Percentiles rank a stretch among this genome's conserved stretches.
Conservation (phyloP, 2,329 filamentous ascomycete species). For the Karstenula rhodostoma region DNA sequence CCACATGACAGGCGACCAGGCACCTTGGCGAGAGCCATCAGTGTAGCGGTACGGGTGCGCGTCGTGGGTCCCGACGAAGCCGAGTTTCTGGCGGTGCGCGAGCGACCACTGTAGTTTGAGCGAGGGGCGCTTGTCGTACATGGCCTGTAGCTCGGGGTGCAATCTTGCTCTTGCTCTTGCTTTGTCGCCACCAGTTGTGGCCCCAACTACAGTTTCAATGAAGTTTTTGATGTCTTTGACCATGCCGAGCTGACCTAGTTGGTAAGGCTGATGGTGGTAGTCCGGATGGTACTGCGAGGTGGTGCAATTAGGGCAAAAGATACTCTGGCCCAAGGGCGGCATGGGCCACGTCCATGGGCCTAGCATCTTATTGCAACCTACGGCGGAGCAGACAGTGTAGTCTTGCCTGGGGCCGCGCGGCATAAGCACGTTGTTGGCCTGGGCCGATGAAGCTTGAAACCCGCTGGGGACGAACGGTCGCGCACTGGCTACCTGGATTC, state of each 20-base stretch:
- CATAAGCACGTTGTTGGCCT: neutral
- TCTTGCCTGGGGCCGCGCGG: neutral
- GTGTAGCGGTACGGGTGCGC: neutral
- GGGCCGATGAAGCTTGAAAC: neutral
- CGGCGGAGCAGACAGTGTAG: neutral
- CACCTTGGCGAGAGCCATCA: constrained; percentile 1
- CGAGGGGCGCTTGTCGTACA: constrained; percentile 3
- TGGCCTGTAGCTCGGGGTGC: neutral
- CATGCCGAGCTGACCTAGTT: neutral
- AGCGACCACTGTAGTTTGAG: neutral
- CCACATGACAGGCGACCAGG: constrained; percentile 9
- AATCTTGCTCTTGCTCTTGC: neutral
- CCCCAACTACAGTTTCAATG: neutral
- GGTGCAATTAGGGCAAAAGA: constrained; percentile 13
- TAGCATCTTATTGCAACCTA: constrained; percentile 1
- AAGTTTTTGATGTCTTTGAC: neutral
- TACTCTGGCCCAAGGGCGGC: neutral
- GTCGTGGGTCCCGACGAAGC: neutral
- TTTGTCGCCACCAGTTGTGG: neutral
- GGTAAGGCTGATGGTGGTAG: neutral
- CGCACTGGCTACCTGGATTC: neutral
- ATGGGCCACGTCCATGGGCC: constrained; percentile 5
- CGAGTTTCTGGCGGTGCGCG: constrained; percentile 7
- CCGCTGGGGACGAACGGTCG: neutral
- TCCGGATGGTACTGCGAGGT: constrained; percentile 7